Conservation (phyloP, 257 asterid genomes). For the Gentiana dahurica region DNA sequence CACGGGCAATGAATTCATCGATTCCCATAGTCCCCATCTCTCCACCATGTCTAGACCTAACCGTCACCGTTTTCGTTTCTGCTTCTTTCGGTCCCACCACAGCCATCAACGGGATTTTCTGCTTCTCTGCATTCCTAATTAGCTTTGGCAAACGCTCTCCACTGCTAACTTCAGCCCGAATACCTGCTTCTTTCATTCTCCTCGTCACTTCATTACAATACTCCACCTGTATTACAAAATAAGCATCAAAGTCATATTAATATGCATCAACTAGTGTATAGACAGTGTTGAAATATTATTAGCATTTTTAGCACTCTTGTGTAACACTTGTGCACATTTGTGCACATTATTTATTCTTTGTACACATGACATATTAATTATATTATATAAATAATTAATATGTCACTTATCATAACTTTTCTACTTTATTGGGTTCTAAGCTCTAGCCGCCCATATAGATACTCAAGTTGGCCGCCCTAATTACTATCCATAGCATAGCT, state of each 20-base stretch:
- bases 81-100: constrained; percentile 85
- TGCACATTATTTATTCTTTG: no score
- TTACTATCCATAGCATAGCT: no score
- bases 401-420: no score
- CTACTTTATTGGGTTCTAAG: no score
- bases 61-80: constrained; percentile 55
- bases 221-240: constrained; percentile 43
- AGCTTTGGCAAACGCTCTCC: constrained; percentile 86
- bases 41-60: constrained; percentile 75
- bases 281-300: no score
- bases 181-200: constrained; percentile 50
- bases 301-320: no score
- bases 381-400: no score
- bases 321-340: no score
- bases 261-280: no score
- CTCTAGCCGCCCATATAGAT: no score
- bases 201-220: constrained; percentile 57
- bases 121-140: constrained; percentile 77
- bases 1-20: constrained; percentile 52
- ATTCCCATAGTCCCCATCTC: constrained; percentile 73
- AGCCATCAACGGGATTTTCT: constrained; percentile 85
- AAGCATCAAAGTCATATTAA: not conserved
- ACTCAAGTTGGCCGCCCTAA: no score
- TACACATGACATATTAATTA: no score
- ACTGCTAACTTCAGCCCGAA: constrained; percentile 65